Evolutionary conservation across 1,139 yeast genomes (phyloP).

Genomic region (Kazachstania sp.): DNA sequence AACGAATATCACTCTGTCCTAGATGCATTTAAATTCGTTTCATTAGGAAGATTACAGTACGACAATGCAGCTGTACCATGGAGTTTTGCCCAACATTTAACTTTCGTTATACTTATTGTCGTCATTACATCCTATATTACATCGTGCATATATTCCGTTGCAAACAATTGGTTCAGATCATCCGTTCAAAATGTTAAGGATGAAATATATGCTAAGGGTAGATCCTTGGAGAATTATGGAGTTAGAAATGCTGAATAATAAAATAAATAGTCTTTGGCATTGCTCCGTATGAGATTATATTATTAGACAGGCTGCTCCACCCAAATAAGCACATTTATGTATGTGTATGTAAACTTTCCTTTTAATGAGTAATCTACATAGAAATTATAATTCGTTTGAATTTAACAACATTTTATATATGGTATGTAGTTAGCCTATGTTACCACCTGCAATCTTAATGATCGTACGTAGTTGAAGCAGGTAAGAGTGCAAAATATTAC

Average conservation of each 20-base stretch:
- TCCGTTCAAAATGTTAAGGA: constrained; percentile 42
- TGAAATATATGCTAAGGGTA: constrained; percentile 53
- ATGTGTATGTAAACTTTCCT: too few relatives aligned
- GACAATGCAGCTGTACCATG: constrained; percentile 10
- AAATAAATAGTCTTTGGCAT: too few relatives aligned
- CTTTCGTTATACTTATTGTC: constrained; percentile 7
- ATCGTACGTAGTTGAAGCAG: too few relatives aligned
- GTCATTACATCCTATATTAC: constrained; percentile 6
- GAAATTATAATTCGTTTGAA: too few relatives aligned
- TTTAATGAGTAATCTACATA: too few relatives aligned
- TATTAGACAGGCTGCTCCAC: too few relatives aligned
- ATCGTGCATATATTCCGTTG: constrained; percentile 3
- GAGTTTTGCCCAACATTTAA: constrained; percentile 16
- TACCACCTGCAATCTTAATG: too few relatives aligned
- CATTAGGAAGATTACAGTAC: constrained; percentile 10
- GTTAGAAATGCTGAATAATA: background rate
- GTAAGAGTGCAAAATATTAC: too few relatives aligned
- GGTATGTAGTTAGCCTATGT: too few relatives aligned
- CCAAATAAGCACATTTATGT: too few relatives aligned
- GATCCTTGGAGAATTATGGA: constrained; percentile 45
- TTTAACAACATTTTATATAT: too few relatives aligned
- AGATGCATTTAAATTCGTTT: constrained; percentile 10
- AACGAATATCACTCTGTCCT: constrained; percentile 9
- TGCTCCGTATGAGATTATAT: too few relatives aligned
- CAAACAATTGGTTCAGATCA: constrained; percentile 16